Base-by-base conservation (phyloP, 805 yeast species). In the Cyberlindnera veronae region DNA sequence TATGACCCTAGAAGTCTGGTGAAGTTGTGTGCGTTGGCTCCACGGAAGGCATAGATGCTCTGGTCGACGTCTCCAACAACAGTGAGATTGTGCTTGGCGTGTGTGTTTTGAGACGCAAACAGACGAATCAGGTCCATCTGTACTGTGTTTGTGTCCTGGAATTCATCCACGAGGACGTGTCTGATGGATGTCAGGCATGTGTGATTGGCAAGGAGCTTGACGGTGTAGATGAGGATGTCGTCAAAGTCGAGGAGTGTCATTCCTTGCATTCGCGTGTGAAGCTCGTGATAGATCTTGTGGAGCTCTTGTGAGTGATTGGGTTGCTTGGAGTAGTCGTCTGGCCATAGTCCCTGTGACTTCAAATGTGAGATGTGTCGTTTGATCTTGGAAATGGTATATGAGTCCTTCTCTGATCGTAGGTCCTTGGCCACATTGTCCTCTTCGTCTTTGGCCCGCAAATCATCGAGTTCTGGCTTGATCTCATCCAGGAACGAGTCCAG, bases 21-120 rank as follows among this genome's bases (percentile, higher is more conserved):
- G 51, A 90, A 86, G 52, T 85, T 89, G 14, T 68, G 64, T 1
- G 82, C 69, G 26, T 79, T 78, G 0, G 97, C 97, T 53, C 82
- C 79, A 45, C 98, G 68, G 51, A 91, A 91, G 0, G 83, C 88
- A 59, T 93, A 91, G 17, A 91, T 91, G 55, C 95, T 82, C 61
- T 91, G 99, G 60, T 93, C 96, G 0, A 96, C 96, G 57, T 91
- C 99, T 1, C 99, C 99, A 2, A 91, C 97, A 1, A 89, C 81
- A 0, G 97, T 86, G 8, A 91, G 72, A 42, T 81, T 81, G 45
- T 77, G 58, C 27, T 67, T 69, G 15, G 55, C 38, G 15, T 62
- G 58, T 3, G 60, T 53, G 29, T 72, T 66, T 42, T 66, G 67
- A 11, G 56, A 54, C 0, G 81, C 69, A 23, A 84, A 62, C 5